phyloP scores from a whole-genome alignment of 768 basidiomycete species.

The Tremella mesenterica region DNA sequence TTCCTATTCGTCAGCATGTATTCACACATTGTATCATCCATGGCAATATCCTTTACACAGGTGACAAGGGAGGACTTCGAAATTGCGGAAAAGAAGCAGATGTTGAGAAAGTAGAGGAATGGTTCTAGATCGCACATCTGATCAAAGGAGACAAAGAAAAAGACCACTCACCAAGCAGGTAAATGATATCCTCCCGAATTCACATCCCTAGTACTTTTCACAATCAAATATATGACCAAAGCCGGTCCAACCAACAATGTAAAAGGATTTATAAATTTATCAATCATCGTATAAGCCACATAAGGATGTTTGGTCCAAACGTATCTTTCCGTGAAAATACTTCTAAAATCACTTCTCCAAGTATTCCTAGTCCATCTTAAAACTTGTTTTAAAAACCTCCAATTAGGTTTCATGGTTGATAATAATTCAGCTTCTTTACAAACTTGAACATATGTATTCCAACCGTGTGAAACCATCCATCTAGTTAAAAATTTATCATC shows the following conservation, averaged over 20 bases:
- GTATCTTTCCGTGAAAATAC: constrained; percentile 76
- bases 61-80: too few species aligned
- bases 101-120: too few species aligned
- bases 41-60: too few species aligned
- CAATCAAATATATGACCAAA: constrained; percentile 66
- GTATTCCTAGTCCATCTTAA: constrained; percentile 89
- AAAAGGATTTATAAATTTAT: constrained; percentile 49
- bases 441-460: constrained; percentile 74
- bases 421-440: constrained; percentile 56
- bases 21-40: background rate
- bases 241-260: constrained; percentile 76
- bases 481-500: constrained; percentile 91
- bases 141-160: too few species aligned
- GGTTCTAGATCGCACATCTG: too few species aligned
- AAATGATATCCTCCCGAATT: constrained; percentile 41
- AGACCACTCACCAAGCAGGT: constrained; percentile 41
- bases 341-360: constrained; percentile 81
- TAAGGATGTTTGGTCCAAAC: constrained; percentile 82
- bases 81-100: too few species aligned
- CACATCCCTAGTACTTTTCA: constrained; percentile 59
- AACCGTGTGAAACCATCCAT: constrained; percentile 94
- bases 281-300: constrained; percentile 77
- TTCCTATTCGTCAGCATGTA: constrained; percentile 17
- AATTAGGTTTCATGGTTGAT: constrained; percentile 93
- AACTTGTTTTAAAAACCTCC: constrained; percentile 90